phyloP scores from a whole-genome alignment of 1,139 yeast species.

The Diutina ranongensis region DNA sequence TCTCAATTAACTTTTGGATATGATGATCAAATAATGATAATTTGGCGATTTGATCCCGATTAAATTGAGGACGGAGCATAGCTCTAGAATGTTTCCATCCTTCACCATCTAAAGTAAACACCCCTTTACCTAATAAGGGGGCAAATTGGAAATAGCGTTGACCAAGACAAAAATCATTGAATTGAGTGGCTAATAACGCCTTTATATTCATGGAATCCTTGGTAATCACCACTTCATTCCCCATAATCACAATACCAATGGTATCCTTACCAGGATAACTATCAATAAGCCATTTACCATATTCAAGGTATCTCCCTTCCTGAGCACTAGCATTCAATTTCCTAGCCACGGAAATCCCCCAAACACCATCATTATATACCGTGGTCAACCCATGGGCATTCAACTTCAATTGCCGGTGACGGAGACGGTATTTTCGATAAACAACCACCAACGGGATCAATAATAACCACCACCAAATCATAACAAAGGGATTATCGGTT shows the following conservation, averaged over 20 bases:
- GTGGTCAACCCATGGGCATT: not conserved
- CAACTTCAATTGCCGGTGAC: not conserved
- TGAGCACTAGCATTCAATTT: not conserved
- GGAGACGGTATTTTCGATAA: not conserved
- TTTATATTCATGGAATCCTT: conserved; percentile 5
- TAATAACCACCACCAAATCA: too few species aligned
- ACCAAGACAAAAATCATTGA: not conserved
- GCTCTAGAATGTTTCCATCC: conserved; percentile 5
- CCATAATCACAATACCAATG: conserved; percentile 7
- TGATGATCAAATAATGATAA: not conserved
- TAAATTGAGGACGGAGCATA: conserved; percentile 3
- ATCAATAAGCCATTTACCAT: not conserved
- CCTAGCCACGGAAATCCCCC: not conserved
- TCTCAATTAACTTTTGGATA: not conserved
- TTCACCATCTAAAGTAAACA: conserved; percentile 4
- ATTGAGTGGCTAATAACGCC: conserved; percentile 6
- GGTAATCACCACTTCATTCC: conserved; percentile 11
- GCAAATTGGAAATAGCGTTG: not conserved
- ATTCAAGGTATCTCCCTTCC: not conserved
- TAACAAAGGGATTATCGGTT: too few species aligned
- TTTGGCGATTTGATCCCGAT: conserved; percentile 1
- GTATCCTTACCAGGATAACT: not conserved
- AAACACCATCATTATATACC: not conserved
- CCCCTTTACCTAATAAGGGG: conserved; percentile 4
- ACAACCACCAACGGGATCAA: not conserved